Conservation (phyloP, 2,329 filamentous ascomycete genomes). For the Colletotrichum euphorbiae region DNA sequence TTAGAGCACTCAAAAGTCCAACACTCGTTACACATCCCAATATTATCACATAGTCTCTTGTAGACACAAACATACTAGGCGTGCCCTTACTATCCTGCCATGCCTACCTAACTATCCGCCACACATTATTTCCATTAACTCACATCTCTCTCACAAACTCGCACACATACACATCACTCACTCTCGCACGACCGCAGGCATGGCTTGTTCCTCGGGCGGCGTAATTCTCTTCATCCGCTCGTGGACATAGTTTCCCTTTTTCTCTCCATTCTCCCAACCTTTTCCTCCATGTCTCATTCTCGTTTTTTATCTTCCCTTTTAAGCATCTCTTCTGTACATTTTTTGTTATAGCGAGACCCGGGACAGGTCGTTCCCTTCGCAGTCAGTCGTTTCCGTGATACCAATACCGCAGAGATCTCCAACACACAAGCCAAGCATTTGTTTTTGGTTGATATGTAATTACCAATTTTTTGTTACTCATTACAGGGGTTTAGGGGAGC, state of each 20-base stretch:
- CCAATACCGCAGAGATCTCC: slow-evolving; percentile 38
- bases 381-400: slow-evolving; percentile 42
- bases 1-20: slow-evolving; percentile 40
- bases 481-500: slow-evolving; percentile 19
- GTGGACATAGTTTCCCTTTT: slow-evolving; percentile 35
- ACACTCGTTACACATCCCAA: slow-evolving; percentile 37
- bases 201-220: slow-evolving; percentile 25
- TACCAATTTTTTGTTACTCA: slow-evolving; percentile 31
- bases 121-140: slow-evolving; percentile 20
- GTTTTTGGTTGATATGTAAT: slow-evolving; percentile 37
- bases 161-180: background rate
- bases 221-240: slow-evolving; percentile 38
- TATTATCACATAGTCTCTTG: slow-evolving; percentile 29
- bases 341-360: slow-evolving; percentile 39
- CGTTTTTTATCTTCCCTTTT: slow-evolving; percentile 4
- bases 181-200: slow-evolving; percentile 29
- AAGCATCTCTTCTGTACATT: slow-evolving; percentile 41
- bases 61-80: slow-evolving; percentile 25
- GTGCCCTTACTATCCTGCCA: slow-evolving; percentile 15
- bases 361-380: slow-evolving; percentile 42
- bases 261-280: slow-evolving; percentile 1
- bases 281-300: slow-evolving; percentile 1
- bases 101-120: slow-evolving; percentile 15
- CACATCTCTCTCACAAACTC: background rate
- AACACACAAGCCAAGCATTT: slow-evolving; percentile 15